Base-by-base conservation (phyloP, 257 asterid species). In the Osmanthus fragrans region DNA sequence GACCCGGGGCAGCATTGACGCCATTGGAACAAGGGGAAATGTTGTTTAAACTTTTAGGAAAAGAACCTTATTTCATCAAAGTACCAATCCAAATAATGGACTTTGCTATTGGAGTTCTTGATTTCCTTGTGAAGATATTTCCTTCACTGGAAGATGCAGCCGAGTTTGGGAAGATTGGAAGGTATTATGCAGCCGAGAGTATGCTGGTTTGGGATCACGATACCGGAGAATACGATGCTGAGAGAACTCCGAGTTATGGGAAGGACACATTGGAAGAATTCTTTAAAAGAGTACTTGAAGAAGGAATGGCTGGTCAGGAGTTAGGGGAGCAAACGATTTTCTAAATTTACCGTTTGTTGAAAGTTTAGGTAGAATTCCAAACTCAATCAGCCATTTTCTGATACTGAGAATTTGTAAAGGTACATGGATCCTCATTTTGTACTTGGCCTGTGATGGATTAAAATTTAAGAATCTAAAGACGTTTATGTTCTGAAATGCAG, bases 141-240 rank as follows among this genome's bases (percentile, higher is more conserved):
- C 98, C 99, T 75, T 76, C 92, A 0, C 54, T 93, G 85, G 99
- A 93, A 76, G 98, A 96, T 78, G 92, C 82, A 0, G 98, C 98
- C 4, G 99, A 96, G 90, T 96, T 89, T 79, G 99, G 98, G 18
- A 96, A 93, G 91, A 96, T 96, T 21, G 99, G 98, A 8, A 86
- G 99, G 91, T 96, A 96, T 73, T 96, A 96, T 82, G 98, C 98
- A 3, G 98, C 98, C 0, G 98, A 96, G 83, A 92, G 98, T 70
- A 92, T 96, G 98, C 75, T 96, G 84, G 73, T 93, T 40, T 88
- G 83, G 94, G 97, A 96, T 85, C 86, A 88, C 0, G 91, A 92
- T 79, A 88, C 85, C 0, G 92, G 97, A 3, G 87, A 90, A 23
- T 96, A 96, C 70, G 84, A 82, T 68, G 98, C 98, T n/a, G 97